A percentile compares a stretch with the other conserved stretches of the same genome.
These are phyloP conservation scores for Phytophthora chlamydospora DNA, from an alignment of 352 stramenopile species.

Conservation along the genomic window DNA sequence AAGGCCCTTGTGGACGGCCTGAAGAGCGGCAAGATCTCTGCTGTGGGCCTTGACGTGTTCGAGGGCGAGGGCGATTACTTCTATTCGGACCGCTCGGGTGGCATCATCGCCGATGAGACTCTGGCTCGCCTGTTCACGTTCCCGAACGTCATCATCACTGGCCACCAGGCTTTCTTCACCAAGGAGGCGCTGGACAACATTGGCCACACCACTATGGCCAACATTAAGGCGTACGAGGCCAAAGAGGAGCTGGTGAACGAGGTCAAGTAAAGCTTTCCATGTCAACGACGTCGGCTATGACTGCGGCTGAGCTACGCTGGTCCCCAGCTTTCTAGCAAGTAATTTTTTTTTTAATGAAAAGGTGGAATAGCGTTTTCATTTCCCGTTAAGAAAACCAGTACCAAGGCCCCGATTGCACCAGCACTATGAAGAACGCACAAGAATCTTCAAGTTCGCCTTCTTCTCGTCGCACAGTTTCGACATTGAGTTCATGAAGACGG, in stretches of 20 bases:
- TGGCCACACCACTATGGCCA: slow-evolving; percentile 61
- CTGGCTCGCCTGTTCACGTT: slow-evolving; percentile 74
- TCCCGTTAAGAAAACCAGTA: too few species aligned
- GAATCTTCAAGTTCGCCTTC: slow-evolving; percentile 61
- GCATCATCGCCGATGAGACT: slow-evolving; percentile 69
- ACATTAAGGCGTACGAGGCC: slow-evolving; percentile 48
- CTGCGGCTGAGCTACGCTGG: too few species aligned
- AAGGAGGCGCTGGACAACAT: slow-evolving; percentile 67
- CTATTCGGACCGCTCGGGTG: slow-evolving; percentile 75
- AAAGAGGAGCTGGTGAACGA: slow-evolving; percentile 43
- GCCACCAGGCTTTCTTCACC: slow-evolving; percentile 78
- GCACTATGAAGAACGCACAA: slow-evolving; percentile 7
- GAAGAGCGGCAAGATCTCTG: slow-evolving; percentile 77
- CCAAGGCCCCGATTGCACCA: too few species aligned
- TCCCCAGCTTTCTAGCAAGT: too few species aligned
- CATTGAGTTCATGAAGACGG: slow-evolving; percentile 47
- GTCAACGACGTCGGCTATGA: too few species aligned
- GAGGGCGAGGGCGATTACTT: slow-evolving; percentile 81
- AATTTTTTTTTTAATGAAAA: too few species aligned
- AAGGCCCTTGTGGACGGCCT: slow-evolving; percentile 80
- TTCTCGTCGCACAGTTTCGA: slow-evolving; percentile 69
- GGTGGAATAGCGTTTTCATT: too few species aligned
- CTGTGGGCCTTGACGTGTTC: slow-evolving; percentile 91
- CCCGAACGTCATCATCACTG: slow-evolving; percentile 74
- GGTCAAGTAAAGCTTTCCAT: slow-evolving; percentile 22